phyloP scores from a whole-genome alignment of 805 yeast genomes.

The Candida maesae region DNA sequence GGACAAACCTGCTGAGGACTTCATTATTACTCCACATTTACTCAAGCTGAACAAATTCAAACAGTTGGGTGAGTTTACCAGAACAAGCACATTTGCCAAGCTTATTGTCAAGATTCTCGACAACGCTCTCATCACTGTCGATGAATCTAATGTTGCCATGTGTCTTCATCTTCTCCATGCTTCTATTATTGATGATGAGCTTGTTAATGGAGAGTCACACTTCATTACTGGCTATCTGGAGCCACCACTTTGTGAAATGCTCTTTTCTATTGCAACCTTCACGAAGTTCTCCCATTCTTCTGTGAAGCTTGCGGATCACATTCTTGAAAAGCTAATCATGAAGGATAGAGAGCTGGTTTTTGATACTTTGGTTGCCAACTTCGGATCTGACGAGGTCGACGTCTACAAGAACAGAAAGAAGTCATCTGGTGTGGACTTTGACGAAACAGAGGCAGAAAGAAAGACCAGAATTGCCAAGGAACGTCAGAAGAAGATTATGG shows the following conservation, averaged over 20 bases:
- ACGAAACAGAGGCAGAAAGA: conserved; percentile 54
- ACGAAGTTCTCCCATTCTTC: conserved; percentile 44
- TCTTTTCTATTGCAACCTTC: conserved; percentile 49
- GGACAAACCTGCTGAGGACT: conserved; percentile 25
- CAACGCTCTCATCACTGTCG: conserved; percentile 44
- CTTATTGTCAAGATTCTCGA: conserved; percentile 55
- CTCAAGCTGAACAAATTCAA: conserved; percentile 32
- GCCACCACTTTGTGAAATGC: conserved; percentile 36
- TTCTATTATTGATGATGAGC: conserved; percentile 47
- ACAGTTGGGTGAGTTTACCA: conserved; percentile 47
- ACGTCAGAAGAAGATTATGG: conserved; percentile 58
- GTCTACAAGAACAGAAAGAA: conserved; percentile 46
- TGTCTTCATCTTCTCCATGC: conserved; percentile 71
- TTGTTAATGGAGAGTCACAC: conserved; percentile 36
- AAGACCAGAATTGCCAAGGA: conserved; percentile 55
- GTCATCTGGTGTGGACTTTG: conserved; percentile 33
- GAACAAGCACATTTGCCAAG: conserved; percentile 50
- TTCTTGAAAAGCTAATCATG: conserved; percentile 48
- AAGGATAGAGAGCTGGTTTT: conserved; percentile 45
- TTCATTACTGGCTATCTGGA: conserved; percentile 44
- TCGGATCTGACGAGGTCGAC: conserved; percentile 52
- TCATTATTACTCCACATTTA: conserved; percentile 47
- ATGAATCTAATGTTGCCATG: conserved; percentile 54
- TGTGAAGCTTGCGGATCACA: conserved; percentile 51
- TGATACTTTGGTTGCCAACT: conserved; percentile 49